Evolutionary conservation across 495 filamentous ascomycete species (phyloP).

Genomic region (Penicillium alfredii): DNA sequence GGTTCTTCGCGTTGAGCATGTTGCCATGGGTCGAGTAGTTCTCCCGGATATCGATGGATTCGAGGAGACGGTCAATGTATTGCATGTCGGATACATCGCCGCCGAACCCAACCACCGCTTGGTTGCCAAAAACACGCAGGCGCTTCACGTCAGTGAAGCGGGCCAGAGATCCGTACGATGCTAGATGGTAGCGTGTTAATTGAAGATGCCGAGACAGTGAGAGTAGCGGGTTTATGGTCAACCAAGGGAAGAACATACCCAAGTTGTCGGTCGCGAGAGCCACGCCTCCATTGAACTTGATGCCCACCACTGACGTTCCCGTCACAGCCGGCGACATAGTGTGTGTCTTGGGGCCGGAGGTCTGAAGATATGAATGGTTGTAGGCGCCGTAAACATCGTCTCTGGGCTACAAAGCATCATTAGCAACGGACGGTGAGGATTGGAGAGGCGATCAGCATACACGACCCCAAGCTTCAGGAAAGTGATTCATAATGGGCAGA

Average conservation of each 20-base stretch:
- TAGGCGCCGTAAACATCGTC: slow-evolving; percentile 95
- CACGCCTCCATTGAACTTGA: slow-evolving; percentile 94
- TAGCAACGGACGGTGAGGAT: slow-evolving; percentile 24
- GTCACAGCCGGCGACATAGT: slow-evolving; percentile 91
- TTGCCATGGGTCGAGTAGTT: slow-evolving; percentile 62
- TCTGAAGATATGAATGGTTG: slow-evolving; percentile 74
- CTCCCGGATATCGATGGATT: slow-evolving; percentile 79
- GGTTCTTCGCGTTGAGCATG: slow-evolving; percentile 77
- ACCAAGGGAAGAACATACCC: slow-evolving; percentile 46
- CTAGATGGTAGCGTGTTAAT: slow-evolving; percentile 39
- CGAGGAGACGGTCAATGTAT: slow-evolving; percentile 85
- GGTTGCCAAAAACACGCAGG: slow-evolving; percentile 70
- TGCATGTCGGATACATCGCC: slow-evolving; percentile 99
- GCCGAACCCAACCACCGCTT: slow-evolving; percentile 77
- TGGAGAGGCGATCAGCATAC: slow-evolving; percentile 51
- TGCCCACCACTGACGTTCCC: slow-evolving; percentile 86
- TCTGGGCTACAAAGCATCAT: slow-evolving; percentile 60
- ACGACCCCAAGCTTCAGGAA: slow-evolving; percentile 93
- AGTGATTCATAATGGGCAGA: slow-evolving; percentile 72
- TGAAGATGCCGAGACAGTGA: not conserved
- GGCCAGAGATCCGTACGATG: slow-evolving; percentile 94
- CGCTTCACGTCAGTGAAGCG: slow-evolving; percentile 93
- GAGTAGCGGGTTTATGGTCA: not conserved
- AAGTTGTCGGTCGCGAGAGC: slow-evolving; percentile 96
- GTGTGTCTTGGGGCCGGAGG: slow-evolving; percentile 66